Evolutionary conservation across 495 filamentous ascomycete species (phyloP), one percentile per base, ranked within the genome.

Genomic region (Aspergillus panamensis): DNA sequence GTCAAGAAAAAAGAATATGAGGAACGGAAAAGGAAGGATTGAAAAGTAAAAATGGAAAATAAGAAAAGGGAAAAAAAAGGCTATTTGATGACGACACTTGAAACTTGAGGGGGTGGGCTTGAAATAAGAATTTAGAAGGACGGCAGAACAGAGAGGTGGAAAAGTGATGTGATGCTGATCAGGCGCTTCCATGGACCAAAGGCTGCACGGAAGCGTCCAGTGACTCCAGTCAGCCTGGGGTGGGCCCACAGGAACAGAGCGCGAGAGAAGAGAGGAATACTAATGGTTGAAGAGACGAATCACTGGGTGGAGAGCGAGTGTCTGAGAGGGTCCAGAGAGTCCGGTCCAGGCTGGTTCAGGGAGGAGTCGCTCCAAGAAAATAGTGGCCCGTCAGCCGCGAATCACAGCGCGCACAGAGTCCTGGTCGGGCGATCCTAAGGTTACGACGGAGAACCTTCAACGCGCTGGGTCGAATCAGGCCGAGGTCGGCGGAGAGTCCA

Each of bases 131-230:
- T 43, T 42, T 30, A 29, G 55, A 55, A 39, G 48, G 25, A 31
- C 13, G 14, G 32, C 45, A 49, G 42, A 55, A 51, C 48, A 52
- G 25, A 17, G 25, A 48, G 51, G 25, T 14, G 25, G 42, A 25
- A 51, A 21, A 49, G 54, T 50, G 62, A 55, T 61, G 58, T 53
- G 54, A 60, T 60, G 60, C 51, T 55, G 59, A 59, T 57, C 55
- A 60, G 53, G 55, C 51, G 48, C 19, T 42, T 32, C 32, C 14
- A 13, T 19, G 33, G 21, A 25, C 37, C 19, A 40, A 52, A 55
- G 52, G 55, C 60, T 62, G 60, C 60, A 62, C 60, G 60, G 55
- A 62, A 62, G 55, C 59, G 59, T 62, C 55, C 50, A 62, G 55
- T 33, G 55, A 53, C 54, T 62, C 55, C 50, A 62, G 55, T 33